Percentiles rank a stretch among this genome's conserved stretches.
These are phyloP conservation scores for Chaetomidium leptoderma DNA, from an alignment of 495 filamentous ascomycete species.

Conservation along the genomic window DNA sequence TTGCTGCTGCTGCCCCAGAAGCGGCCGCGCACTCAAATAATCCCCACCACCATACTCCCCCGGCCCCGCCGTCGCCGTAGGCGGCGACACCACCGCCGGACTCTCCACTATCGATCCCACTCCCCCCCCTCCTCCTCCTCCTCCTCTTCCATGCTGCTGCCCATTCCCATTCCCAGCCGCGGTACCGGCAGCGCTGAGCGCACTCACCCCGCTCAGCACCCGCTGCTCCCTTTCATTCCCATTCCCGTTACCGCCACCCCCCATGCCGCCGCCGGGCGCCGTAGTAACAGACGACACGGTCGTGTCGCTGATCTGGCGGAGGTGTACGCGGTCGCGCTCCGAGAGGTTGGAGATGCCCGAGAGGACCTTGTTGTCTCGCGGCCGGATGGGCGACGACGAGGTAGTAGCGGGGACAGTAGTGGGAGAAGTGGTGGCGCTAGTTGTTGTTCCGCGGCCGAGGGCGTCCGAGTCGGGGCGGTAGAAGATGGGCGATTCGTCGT, in stretches of 20 bases:
- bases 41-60: constrained; percentile 10
- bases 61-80: constrained; percentile 3
- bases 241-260: background rate
- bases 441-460: constrained; percentile 16
- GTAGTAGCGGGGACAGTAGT: background rate
- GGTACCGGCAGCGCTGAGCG: background rate
- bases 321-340: constrained; percentile 41
- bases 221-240: background rate
- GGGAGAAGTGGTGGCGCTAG: background rate
- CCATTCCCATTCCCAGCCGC: no score
- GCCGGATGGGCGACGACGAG: background rate
- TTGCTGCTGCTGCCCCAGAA: constrained; percentile 1
- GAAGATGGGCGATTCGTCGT: constrained; percentile 9
- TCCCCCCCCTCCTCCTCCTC: background rate
- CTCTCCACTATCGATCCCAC: background rate
- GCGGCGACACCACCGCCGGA: constrained; percentile 15
- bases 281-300: constrained; percentile 37
- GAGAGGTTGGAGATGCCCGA: constrained; percentile 43
- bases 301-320: constrained; percentile 45
- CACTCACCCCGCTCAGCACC: constrained; percentile 6
- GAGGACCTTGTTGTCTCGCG: constrained; percentile 24
- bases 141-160: background rate
- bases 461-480: constrained; percentile 34
- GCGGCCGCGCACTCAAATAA: constrained; percentile 13
- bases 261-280: background rate